Evolutionary conservation across 2,329 filamentous ascomycete genomes (phyloP).

Genomic region (Metarhizium rileyi): DNA sequence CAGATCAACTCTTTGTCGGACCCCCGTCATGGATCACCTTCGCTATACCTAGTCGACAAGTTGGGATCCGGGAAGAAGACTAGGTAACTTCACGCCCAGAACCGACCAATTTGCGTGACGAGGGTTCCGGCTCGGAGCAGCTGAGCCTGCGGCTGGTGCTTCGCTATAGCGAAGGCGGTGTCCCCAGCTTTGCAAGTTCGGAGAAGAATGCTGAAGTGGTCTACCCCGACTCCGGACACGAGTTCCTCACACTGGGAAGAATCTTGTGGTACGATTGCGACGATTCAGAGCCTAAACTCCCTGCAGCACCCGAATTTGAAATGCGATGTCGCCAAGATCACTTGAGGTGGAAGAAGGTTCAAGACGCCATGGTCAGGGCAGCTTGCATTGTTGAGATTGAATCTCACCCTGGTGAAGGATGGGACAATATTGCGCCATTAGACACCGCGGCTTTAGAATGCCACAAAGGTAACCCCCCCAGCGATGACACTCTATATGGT

Average conservation of each 20-base stretch:
- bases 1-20: background rate
- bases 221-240: background rate
- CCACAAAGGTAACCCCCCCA: background rate
- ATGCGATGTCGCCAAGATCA: conserved; percentile 4
- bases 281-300: background rate
- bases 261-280: background rate
- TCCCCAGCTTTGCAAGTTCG: conserved; percentile 14
- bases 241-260: background rate
- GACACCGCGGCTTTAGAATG: background rate
- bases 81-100: conserved; percentile 1
- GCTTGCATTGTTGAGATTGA: conserved; percentile 13
- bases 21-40: background rate
- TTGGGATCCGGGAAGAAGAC: background rate
- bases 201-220: background rate
- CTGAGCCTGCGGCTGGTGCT: conserved; percentile 10
- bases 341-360: conserved; percentile 10
- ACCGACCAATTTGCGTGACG: background rate
- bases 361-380: conserved; percentile 12
- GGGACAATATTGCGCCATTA: conserved; percentile 7
- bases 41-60: background rate
- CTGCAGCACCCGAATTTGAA: background rate
- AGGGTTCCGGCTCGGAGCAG: background rate
- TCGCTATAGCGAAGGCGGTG: conserved; percentile 13
- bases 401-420: conserved; percentile 11
- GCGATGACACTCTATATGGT: background rate